phyloP scores from a whole-genome alignment of 2,329 filamentous ascomycete species.

The Ophiostoma sp. region DNA sequence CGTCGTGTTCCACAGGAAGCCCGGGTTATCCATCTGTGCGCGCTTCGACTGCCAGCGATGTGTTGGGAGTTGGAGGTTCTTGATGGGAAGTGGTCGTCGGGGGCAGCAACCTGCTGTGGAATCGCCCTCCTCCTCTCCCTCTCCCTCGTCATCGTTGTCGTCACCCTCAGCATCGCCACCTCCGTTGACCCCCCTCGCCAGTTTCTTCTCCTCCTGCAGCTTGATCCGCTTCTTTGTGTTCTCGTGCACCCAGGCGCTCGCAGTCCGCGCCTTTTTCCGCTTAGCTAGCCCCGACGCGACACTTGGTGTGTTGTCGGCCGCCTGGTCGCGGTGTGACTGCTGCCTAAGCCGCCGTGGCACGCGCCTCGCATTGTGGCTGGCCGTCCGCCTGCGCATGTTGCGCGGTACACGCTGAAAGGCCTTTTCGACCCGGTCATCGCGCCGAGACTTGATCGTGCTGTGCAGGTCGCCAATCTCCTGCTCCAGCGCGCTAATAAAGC shows the following conservation, averaged over 20 bases:
- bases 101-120: slow-evolving; percentile 41
- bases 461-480: slow-evolving; percentile 88
- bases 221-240: slow-evolving; percentile 37
- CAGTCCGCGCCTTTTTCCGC: slow-evolving; percentile 44
- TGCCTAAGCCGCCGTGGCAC: slow-evolving; percentile 75
- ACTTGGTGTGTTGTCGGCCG: slow-evolving; percentile 85
- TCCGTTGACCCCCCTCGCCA: slow-evolving; percentile 17
- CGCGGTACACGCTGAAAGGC: slow-evolving; percentile 88
- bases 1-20: slow-evolving; percentile 87
- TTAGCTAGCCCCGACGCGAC: slow-evolving; percentile 56
- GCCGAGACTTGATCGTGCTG: slow-evolving; percentile 69
- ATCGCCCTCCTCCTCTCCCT: background rate
- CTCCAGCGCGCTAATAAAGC: slow-evolving; percentile 81
- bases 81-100: slow-evolving; percentile 75
- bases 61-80: slow-evolving; percentile 93
- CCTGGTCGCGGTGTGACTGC: slow-evolving; percentile 73
- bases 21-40: slow-evolving; percentile 78
- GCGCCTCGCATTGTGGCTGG: slow-evolving; percentile 91
- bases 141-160: background rate
- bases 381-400: slow-evolving; percentile 79
- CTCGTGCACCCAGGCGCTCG: slow-evolving; percentile 30
- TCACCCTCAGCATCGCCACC: background rate
- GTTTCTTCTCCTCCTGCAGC: slow-evolving; percentile 30
- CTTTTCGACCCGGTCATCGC: slow-evolving; percentile 57
- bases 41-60: slow-evolving; percentile 93